phyloP scores from a whole-genome alignment of 2,329 filamentous ascomycete genomes.

The Trichoderma pleuroti region DNA sequence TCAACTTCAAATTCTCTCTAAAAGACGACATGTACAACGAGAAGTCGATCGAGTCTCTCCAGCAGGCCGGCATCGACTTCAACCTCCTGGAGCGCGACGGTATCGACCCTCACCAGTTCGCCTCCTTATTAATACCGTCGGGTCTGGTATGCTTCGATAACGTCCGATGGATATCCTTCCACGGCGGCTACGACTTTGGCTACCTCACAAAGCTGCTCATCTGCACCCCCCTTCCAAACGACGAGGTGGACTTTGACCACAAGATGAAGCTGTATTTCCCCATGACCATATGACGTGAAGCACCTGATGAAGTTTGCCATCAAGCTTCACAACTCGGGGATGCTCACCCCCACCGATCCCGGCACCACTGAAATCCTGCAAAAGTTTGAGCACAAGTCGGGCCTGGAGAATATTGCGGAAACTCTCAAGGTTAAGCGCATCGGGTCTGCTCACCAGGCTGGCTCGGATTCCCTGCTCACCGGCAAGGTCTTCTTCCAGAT shows the following conservation, averaged over 20 bases:
- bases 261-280: conserved; percentile 93
- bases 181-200: conserved; percentile 97
- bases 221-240: conserved; percentile 76
- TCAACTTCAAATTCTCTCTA: conserved; percentile 96
- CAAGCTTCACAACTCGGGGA: conserved; percentile 61
- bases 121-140: conserved; percentile 83
- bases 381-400: conserved; percentile 85
- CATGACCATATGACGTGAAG: conserved; percentile 92
- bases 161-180: conserved; percentile 95
- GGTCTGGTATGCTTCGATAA: conserved; percentile 84
- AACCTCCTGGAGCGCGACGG: conserved; percentile 77
- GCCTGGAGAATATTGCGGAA: conserved; percentile 89
- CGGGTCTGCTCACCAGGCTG: conserved; percentile 85
- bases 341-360: conserved; percentile 60
- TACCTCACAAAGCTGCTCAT: conserved; percentile 94
- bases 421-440: conserved; percentile 86
- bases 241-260: conserved; percentile 84
- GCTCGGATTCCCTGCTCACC: conserved; percentile 88
- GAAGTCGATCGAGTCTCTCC: conserved; percentile 86
- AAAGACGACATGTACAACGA: conserved; percentile 98
- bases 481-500: conserved; percentile 95
- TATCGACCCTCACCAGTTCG: conserved; percentile 87
- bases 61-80: conserved; percentile 92
- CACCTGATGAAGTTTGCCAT: conserved; percentile 91
- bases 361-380: conserved; percentile 70